These are phyloP conservation scores for Leersia perrieri DNA, from an alignment of 176 grass and related monocot species.

Conservation along the genomic window DNA sequence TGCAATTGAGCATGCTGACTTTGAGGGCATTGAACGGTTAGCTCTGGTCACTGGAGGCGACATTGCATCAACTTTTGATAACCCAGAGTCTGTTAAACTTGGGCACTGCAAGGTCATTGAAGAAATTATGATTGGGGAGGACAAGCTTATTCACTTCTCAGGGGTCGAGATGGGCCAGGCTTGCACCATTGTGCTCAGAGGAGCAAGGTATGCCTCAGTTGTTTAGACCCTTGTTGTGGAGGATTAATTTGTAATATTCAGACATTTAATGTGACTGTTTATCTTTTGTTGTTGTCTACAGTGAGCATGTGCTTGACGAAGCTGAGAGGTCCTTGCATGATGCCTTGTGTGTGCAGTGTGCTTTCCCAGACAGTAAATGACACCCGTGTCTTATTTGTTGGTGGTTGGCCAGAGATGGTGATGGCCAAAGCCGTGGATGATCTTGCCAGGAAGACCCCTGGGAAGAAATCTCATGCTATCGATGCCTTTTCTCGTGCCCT, in stretches of 20 bases:
- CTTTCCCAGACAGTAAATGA: constrained; percentile 93
- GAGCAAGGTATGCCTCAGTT: constrained; percentile 62
- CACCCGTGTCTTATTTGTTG: constrained; percentile 74
- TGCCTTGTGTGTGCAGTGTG: constrained; percentile 81
- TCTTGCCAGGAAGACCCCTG: constrained; percentile 84
- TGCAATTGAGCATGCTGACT: constrained; percentile 93
- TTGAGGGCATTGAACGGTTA: constrained; percentile 90
- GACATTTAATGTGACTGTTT: not conserved
- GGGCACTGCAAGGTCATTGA: constrained; percentile 93
- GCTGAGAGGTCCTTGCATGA: constrained; percentile 95
- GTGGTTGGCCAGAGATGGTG: constrained; percentile 96
- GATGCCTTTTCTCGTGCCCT: constrained; percentile 80
- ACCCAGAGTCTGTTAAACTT: constrained; percentile 93
- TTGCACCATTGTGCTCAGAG: constrained; percentile 92
- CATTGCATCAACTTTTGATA: constrained; percentile 95
- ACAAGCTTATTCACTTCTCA: constrained; percentile 86
- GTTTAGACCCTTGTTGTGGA: not conserved
- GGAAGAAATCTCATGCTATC: constrained; percentile 89
- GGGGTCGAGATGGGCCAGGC: constrained; percentile 88
- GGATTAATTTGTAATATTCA: not conserved
- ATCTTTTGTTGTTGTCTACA: constrained; percentile 31
- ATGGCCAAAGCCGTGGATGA: constrained; percentile 90
- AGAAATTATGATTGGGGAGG: constrained; percentile 98
- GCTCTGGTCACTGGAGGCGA: constrained; percentile 91
- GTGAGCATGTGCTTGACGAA: constrained; percentile 87